Base-by-base conservation (phyloP, 208 protist species). In the Herpetomonas samuelpessoai region DNA sequence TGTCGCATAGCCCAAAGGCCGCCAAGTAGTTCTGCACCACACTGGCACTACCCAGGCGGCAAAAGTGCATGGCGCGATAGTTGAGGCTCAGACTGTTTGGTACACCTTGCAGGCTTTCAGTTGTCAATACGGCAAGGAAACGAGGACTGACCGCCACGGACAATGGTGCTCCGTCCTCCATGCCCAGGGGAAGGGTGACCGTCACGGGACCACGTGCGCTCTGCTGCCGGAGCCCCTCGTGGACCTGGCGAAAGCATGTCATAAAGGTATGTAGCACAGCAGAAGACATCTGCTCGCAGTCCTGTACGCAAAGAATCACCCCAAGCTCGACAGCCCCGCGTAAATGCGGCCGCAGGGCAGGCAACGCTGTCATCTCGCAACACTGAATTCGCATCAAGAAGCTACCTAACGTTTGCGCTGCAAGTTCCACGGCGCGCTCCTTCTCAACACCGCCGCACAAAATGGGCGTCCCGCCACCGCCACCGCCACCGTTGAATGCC, bases 361-460 rank as follows among this genome's bases (percentile, higher is more conserved):
- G 71, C 16, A 76, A 53, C 1, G 76, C 39, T 10, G 81, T 66
- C 28, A 59, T 41, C 14, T 62, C 22, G 38, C 75, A 71, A 30
- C 78, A 83, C 54, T 88, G 81, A n/a, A 92, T 41, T 24, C 61
- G 70, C 44, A 79, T 65, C 29, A 81, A 77, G 66, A 86, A 87
- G 41, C 81, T 68, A 7, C 89, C 89, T 28, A 83, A 55, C 57
- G 90, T 28, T 21, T 54, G 19, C 12, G 72, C 56, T 1, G 68
- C 56, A 29, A 53, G 57, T 21, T 63, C 48, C 6, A 84, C 52
- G 3, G 74, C 27, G 26, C 63, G 49, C 22, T 66, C 62, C 0
- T 53, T 57, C 14, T 51, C 44, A 4, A 52, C 27, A 27, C 52
- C 50, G 24, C 74, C 70, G 27, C 58, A 67, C 0, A 79, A 39